A percentile compares a stretch with the other conserved stretches of the same genome.
Conservation (phyloP, 2,329 filamentous ascomycete species). For the Penicillium sp. region DNA sequence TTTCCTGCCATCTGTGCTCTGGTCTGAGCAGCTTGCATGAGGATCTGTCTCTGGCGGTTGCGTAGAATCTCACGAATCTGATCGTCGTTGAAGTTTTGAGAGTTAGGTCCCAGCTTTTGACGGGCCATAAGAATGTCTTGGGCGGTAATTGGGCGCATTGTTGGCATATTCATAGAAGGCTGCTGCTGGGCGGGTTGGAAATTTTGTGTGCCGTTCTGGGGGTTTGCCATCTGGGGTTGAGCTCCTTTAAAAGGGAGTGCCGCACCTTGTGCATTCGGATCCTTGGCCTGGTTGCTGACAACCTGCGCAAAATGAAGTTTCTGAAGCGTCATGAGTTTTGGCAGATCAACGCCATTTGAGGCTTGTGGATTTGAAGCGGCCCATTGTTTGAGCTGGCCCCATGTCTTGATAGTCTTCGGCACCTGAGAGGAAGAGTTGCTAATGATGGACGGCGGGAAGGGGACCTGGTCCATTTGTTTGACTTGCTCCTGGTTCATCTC, state of each 20-base stretch:
- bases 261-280: slow-evolving; percentile 24
- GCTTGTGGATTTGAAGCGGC: slow-evolving; percentile 47
- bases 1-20: slow-evolving; percentile 26
- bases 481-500: slow-evolving; percentile 42
- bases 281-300: slow-evolving; percentile 28
- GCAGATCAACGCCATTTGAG: slow-evolving; percentile 40
- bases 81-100: slow-evolving; percentile 41
- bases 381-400: slow-evolving; percentile 58
- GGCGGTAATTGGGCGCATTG: slow-evolving; percentile 35
- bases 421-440: slow-evolving; percentile 36
- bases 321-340: slow-evolving; percentile 42
- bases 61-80: slow-evolving; percentile 39
- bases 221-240: slow-evolving; percentile 29
- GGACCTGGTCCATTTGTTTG: slow-evolving; percentile 43
- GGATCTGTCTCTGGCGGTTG: slow-evolving; percentile 36
- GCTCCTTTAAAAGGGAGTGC: slow-evolving; percentile 26
- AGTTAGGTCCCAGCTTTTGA: slow-evolving; percentile 33
- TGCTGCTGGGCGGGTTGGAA: slow-evolving; percentile 31
- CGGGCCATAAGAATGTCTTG: slow-evolving; percentile 39
- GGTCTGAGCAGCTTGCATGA: slow-evolving; percentile 32
- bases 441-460: slow-evolving; percentile 39
- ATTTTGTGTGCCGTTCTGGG: slow-evolving; percentile 28
- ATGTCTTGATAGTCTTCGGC: slow-evolving; percentile 53
- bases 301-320: slow-evolving; percentile 46
- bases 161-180: slow-evolving; percentile 26